Percentiles rank a stretch among this genome's conserved stretches.
These are phyloP conservation scores for Nitzschia sp. DNA, from an alignment of 108 stramenopile species.

Conservation along the genomic window DNA sequence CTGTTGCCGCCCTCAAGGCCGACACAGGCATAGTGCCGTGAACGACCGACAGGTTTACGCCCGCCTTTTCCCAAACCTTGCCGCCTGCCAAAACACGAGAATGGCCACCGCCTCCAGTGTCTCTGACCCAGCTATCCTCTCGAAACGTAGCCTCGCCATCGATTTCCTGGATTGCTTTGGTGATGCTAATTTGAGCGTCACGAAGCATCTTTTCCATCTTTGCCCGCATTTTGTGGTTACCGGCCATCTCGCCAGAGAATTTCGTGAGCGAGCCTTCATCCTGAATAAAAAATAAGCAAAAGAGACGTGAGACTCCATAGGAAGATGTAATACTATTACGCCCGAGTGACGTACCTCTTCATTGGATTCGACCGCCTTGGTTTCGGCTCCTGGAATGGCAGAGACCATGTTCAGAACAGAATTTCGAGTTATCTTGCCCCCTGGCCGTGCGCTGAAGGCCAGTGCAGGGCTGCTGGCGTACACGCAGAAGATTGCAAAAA, in stretches of 20 bases:
- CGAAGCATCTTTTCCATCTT: conserved; percentile 90
- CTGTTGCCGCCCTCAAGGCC: conserved; percentile 92
- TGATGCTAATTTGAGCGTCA: conserved; percentile 89
- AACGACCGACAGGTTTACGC: conserved; percentile 93
- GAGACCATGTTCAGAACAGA: conserved; percentile 2
- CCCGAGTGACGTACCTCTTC: not conserved
- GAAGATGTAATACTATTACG: not conserved
- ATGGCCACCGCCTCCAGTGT: conserved; percentile 94
- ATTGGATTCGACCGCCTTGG: not conserved
- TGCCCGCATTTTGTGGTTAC: conserved; percentile 63
- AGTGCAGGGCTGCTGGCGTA: not conserved
- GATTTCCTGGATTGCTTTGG: conserved; percentile 81
- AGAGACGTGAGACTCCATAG: too few species aligned
- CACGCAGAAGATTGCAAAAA: not conserved
- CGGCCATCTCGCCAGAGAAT: conserved; percentile 7
- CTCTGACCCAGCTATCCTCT: conserved; percentile 90
- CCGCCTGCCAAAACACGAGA: conserved; percentile 88
- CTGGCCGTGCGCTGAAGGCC: not conserved
- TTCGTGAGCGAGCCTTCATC: not conserved
- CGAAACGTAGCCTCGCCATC: conserved; percentile 88
- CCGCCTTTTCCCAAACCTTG: conserved; percentile 97
- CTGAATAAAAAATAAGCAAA: not conserved
- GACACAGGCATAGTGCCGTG: conserved; percentile 91
- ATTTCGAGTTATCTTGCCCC: not conserved
- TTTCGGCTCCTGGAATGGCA: not conserved